Percentiles rank a stretch among this genome's conserved stretches.
Evolutionary conservation across 2,329 filamentous ascomycete genomes (phyloP).

Genomic region (Arthrobotrys megalospora): DNA sequence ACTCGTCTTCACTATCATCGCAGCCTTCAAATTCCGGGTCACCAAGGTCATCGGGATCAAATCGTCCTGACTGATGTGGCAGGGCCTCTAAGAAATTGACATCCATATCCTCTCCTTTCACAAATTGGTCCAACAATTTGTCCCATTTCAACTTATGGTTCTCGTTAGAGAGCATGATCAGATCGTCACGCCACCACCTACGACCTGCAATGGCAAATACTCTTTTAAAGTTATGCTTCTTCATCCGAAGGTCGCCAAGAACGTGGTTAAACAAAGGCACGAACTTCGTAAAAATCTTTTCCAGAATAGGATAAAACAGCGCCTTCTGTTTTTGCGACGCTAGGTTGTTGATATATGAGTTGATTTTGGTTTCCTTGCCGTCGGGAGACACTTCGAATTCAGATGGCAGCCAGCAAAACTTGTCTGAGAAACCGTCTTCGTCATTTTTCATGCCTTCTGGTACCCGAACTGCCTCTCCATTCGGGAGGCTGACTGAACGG

Average conservation of each 20-base stretch:
- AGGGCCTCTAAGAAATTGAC: constrained; percentile 31
- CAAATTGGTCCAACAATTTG: constrained; percentile 37
- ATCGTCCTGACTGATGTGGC: background rate
- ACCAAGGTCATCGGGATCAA: background rate
- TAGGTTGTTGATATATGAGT: constrained; percentile 58
- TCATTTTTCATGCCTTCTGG: constrained; percentile 15
- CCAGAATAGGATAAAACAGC: constrained; percentile 51
- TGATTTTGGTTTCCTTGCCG: constrained; percentile 47
- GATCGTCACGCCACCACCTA: constrained; percentile 21
- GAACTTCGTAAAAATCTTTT: constrained; percentile 59
- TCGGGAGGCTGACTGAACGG: background rate
- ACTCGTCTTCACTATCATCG: constrained; percentile 10
- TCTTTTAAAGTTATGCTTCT: constrained; percentile 26
- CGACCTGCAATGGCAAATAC: constrained; percentile 11
- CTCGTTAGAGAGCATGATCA: constrained; percentile 11
- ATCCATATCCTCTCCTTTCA: constrained; percentile 32
- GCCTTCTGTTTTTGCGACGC: constrained; percentile 33
- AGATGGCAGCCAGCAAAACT: constrained; percentile 58
- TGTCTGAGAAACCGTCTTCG: constrained; percentile 29
- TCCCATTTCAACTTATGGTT: constrained; percentile 31
- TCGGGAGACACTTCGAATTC: constrained; percentile 54
- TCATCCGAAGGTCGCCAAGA: constrained; percentile 36
- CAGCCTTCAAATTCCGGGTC: constrained; percentile 12
- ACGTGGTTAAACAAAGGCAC: constrained; percentile 55
- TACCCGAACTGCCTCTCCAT: constrained; percentile 16